Evolutionary conservation across 2,329 filamentous ascomycete species (phyloP).

Genomic region (Penicillium sp.): DNA sequence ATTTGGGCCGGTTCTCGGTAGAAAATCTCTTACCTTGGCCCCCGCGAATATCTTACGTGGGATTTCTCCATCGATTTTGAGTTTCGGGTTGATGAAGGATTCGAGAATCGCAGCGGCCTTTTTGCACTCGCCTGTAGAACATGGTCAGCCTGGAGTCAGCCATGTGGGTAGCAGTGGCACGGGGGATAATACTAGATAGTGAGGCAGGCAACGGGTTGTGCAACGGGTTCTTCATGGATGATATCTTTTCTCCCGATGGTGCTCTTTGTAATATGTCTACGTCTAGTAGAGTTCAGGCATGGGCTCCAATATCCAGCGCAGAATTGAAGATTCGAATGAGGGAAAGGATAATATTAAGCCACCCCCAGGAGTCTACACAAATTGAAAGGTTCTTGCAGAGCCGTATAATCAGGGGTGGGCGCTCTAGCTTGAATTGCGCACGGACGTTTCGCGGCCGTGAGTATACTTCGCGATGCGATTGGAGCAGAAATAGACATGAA

Average conservation of each 20-base stretch:
- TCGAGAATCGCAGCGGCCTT: slow-evolving; percentile 93
- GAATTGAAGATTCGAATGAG: not conserved
- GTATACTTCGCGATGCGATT: not conserved
- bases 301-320: not conserved
- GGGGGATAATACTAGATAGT: slow-evolving; percentile 1
- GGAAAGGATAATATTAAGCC: not conserved
- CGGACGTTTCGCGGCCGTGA: not conserved
- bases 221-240: slow-evolving; percentile 2
- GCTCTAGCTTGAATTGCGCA: not conserved
- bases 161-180: not conserved
- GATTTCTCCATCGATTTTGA: slow-evolving; percentile 94
- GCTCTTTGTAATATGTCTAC: not conserved
- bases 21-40: slow-evolving; percentile 65
- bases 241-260: not conserved
- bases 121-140: slow-evolving; percentile 77
- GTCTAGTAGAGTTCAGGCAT: not conserved
- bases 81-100: slow-evolving; percentile 90
- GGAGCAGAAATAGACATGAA: too few relatives aligned
- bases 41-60: slow-evolving; percentile 82
- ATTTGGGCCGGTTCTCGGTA: not conserved
- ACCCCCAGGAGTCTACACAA: not conserved
- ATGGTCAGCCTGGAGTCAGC: not conserved
- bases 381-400: not conserved
- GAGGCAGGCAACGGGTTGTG: slow-evolving; percentile 10
- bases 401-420: not conserved